Evolutionary conservation across 768 basidiomycete species (phyloP), one percentile per base, ranked within the genome.

Genomic region (Collybia nuda): DNA sequence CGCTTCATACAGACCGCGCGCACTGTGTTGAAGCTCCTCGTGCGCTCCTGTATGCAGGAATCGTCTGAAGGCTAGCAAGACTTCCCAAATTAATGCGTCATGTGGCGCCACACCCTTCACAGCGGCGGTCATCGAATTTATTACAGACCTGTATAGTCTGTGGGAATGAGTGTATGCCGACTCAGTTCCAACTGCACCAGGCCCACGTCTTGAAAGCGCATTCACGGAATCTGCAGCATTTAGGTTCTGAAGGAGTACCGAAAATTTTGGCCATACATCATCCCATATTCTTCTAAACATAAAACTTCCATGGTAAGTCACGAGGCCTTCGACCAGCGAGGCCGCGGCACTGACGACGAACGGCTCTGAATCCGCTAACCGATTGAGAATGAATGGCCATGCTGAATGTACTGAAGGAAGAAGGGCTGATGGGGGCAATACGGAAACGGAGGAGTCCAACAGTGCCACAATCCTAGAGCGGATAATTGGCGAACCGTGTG

Each of bases 301-400:
- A 69, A 91, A 97, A 47, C 80, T 81, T 21, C 95, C 97, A 22
- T 84, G 80, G 56, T 90, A 75, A 32, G 61, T 69, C 0, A 83
- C 80, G 35, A 99, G 73, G 0, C 80, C 69, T 56, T 90, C 88
- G n/a, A 98, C 70, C 39, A 97, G 70, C 3, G 68, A 70, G 1
- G 88, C 85, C 0, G 92, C 86, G 19, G 88, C 87, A 47, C 80
- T 80, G 54, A 93, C 81, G 23, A 98, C 93, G 58, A 84, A 94
- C 0, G 84, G 71, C 62, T 94, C 88, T 0, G 74, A 39, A 60
- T 93, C 91, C 12, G 66, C 63, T 11, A 98, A 74, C 6, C 96
- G 80, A 57, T 93, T 93, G 48, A 98, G 69, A 57, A 99, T 82
- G 65, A 87, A 91, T n/a, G 93, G 92, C 97, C 97, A 99, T 1